Conservation (phyloP, 768 basidiomycete species). For the Lentinus tigrinus region DNA sequence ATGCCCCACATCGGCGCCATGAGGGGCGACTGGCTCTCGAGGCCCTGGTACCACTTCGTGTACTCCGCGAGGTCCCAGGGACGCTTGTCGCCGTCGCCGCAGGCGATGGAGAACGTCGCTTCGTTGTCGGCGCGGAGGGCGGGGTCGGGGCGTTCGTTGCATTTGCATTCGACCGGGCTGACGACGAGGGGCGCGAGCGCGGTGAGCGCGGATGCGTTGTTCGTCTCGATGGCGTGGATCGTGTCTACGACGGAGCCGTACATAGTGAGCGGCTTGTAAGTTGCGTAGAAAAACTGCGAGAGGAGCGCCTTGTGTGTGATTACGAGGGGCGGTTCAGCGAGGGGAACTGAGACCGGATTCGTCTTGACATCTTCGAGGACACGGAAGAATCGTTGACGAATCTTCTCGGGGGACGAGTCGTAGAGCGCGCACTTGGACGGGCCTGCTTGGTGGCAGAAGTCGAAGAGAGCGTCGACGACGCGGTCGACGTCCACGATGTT, state of each 20-base stretch:
- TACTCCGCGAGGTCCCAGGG: neutral
- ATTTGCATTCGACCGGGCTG: slow-evolving; percentile 13
- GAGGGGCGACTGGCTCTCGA: neutral
- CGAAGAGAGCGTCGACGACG: slow-evolving; percentile 15
- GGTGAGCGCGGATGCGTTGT: slow-evolving; percentile 7
- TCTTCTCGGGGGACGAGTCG: slow-evolving; percentile 17
- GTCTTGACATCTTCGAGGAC: slow-evolving; percentile 5
- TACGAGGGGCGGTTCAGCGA: slow-evolving; percentile 4
- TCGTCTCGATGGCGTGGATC: slow-evolving; percentile 6
- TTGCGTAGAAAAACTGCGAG: neutral
- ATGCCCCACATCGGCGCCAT: slow-evolving; percentile 3
- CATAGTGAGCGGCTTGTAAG: slow-evolving; percentile 6
- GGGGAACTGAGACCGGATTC: slow-evolving; percentile 1
- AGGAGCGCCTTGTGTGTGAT: slow-evolving; percentile 2
- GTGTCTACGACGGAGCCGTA: slow-evolving; percentile 9
- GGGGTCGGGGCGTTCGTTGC: neutral
- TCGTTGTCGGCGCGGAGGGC: slow-evolving; percentile 5
- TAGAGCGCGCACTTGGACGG: slow-evolving; percentile 24
- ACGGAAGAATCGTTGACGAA: slow-evolving; percentile 18
- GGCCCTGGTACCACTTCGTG: neutral
- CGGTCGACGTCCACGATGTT: slow-evolving; percentile 25
- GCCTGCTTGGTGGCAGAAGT: slow-evolving; percentile 25
- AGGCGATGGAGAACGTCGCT: slow-evolving; percentile 10
- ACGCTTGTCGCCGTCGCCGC: slow-evolving; percentile 14
- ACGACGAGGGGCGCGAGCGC: slow-evolving; percentile 8